Percentiles rank a stretch among this genome's conserved stretches.
These are phyloP conservation scores for Haplosporangium sp. DNA, from an alignment of 371 early-diverging fungal genomes.

Conservation along the genomic window DNA sequence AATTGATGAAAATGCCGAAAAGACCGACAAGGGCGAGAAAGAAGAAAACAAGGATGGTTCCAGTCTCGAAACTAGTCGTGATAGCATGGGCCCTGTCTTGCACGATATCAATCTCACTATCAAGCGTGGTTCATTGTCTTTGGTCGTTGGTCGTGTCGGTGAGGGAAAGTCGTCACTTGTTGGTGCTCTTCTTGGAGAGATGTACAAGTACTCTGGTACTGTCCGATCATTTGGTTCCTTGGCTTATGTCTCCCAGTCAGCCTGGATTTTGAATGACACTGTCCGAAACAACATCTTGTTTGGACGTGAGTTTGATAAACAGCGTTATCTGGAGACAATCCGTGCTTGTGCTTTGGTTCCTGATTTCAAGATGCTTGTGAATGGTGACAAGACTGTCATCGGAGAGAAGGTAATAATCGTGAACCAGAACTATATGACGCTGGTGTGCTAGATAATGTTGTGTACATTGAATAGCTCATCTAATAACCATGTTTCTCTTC, in stretches of 20 bases:
- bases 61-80: background rate
- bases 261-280: slow-evolving; percentile 83
- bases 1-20: too few species aligned
- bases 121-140: slow-evolving; percentile 69
- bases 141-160: slow-evolving; percentile 60
- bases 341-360: slow-evolving; percentile 68
- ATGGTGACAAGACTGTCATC: slow-evolving; percentile 88
- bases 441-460: too few species aligned
- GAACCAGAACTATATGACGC: too few species aligned
- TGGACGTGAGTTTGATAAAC: slow-evolving; percentile 71
- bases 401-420: slow-evolving; percentile 71
- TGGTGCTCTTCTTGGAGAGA: slow-evolving; percentile 32
- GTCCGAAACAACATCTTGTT: slow-evolving; percentile 86
- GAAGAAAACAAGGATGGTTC: background rate
- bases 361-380: slow-evolving; percentile 56
- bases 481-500: background rate
- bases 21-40: too few species aligned
- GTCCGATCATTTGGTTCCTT: slow-evolving; percentile 17
- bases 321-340: slow-evolving; percentile 72
- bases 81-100: slow-evolving; percentile 31
- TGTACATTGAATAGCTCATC: too few species aligned
- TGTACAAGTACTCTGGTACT: slow-evolving; percentile 64
- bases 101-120: slow-evolving; percentile 71
- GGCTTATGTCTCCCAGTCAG: slow-evolving; percentile 74
- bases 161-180: slow-evolving; percentile 57